Evolutionary conservation across 768 basidiomycete species (phyloP), one percentile per base, ranked within the genome.

Genomic region (Gyrodon lividus): DNA sequence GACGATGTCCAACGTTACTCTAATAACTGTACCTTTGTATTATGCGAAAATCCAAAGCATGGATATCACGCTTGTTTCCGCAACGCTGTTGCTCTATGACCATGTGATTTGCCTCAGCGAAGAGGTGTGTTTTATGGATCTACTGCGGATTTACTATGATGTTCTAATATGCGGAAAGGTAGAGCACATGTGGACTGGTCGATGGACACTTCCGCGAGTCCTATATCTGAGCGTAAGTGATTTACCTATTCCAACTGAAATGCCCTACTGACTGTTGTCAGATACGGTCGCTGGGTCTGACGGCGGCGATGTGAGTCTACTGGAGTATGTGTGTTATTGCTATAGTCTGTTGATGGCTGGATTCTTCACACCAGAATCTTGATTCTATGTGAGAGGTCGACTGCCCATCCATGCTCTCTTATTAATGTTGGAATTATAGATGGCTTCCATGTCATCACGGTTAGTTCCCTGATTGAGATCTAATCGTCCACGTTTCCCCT

Each of bases 31-130:
- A n/a, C n/a, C n/a, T n/a, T n/a, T n/a, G n/a, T n/a, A n/a, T n/a
- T n/a, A 24, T 24, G 24, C 24, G 24, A 6, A 24, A 24, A 4
- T 24, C 9, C 26, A 28, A 6, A 6, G 4, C 26, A 28, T 2
- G 9, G 26, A 28, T 6, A 9, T 28, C 26, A 28, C 9, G 14
- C 23, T 57, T 33, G 43, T 35, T 9, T 46, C 31, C 7, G 26
- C 44, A 26, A 57, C 55, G 6, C 46, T 58, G 30, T 33, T 58
- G 20, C 30, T 58, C 9, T 54, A 58, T 34, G 57, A 58, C 20
- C 57, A 58, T 16, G 43, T 26, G 17, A 53, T 53, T 22, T 41
- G 45, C n/a, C 28, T 58, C 1, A 28, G 14, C 9, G 46, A 40
- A 17, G 51, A 58, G 40, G 57, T 54, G 48, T 19, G 51, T 5